Conservation (phyloP, 2,329 filamentous ascomycete genomes). For the Penicillium hordei region DNA sequence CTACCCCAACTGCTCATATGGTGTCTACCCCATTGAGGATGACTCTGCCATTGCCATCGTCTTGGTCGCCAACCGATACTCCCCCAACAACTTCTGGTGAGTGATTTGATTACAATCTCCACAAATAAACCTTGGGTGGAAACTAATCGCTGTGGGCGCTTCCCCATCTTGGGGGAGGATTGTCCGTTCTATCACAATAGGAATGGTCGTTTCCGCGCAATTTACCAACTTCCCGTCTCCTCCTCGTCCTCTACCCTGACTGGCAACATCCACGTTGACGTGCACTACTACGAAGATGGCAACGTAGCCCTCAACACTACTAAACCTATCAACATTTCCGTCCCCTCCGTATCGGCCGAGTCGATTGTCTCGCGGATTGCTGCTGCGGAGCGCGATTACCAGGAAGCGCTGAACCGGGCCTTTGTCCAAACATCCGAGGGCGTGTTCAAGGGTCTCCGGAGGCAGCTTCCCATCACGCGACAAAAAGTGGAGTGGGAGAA, state of each 20-base stretch:
- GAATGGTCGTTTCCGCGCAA: constrained; percentile 94
- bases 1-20: constrained; percentile 76
- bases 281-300: constrained; percentile 99
- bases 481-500: constrained; percentile 99
- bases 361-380: constrained; percentile 79
- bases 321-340: constrained; percentile 66
- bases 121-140: neutral
- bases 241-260: constrained; percentile 60
- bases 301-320: constrained; percentile 92
- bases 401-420: constrained; percentile 90
- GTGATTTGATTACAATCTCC: neutral
- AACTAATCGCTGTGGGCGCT: neutral
- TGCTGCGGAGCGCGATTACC: constrained; percentile 81
- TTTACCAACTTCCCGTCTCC: constrained; percentile 76
- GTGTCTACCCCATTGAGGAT: constrained; percentile 76
- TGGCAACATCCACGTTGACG: constrained; percentile 85
- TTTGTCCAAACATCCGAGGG: constrained; percentile 89
- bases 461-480: constrained; percentile 91
- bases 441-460: constrained; percentile 86
- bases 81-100: constrained; percentile 95
- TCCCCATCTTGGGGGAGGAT: neutral
- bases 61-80: constrained; percentile 94
- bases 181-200: constrained; percentile 42
- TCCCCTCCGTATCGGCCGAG: constrained; percentile 63
- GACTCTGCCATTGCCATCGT: constrained; percentile 76